A percentile compares a stretch with the other conserved stretches of the same genome.
These are phyloP conservation scores for Solanum chilense DNA, from an alignment of 257 asterid species.

Conservation along the genomic window DNA sequence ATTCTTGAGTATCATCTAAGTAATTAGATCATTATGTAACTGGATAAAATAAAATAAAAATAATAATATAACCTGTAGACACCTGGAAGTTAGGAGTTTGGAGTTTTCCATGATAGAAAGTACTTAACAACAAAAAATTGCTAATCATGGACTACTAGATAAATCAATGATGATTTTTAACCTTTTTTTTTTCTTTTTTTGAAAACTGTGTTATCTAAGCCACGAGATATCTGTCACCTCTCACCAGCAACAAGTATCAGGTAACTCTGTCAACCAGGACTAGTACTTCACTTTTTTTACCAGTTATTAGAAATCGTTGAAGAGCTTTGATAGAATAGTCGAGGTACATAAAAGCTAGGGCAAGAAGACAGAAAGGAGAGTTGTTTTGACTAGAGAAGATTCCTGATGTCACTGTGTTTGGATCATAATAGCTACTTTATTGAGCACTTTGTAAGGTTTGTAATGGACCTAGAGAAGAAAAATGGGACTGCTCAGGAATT, in stretches of 20 bases:
- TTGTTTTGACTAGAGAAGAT: background rate
- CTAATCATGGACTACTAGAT: background rate
- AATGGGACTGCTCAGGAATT: background rate
- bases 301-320: background rate
- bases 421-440: background rate
- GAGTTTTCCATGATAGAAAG: background rate
- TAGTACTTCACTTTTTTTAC: background rate
- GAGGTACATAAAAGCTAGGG: background rate
- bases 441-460: background rate
- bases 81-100: background rate
- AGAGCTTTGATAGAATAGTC: background rate
- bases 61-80: background rate
- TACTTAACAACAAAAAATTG: background rate
- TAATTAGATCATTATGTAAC: background rate
- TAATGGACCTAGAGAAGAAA: background rate
- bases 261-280: too few relatives aligned
- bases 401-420: background rate
- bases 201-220: too few relatives aligned
- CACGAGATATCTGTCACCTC: background rate
- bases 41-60: background rate
- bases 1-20: background rate
- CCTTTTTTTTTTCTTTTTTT: too few relatives aligned
- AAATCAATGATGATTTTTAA: background rate
- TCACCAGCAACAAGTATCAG: too few relatives aligned
- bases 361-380: background rate